Evolutionary conservation across 768 basidiomycete genomes (phyloP).

Genomic region (Suillus sp.): DNA sequence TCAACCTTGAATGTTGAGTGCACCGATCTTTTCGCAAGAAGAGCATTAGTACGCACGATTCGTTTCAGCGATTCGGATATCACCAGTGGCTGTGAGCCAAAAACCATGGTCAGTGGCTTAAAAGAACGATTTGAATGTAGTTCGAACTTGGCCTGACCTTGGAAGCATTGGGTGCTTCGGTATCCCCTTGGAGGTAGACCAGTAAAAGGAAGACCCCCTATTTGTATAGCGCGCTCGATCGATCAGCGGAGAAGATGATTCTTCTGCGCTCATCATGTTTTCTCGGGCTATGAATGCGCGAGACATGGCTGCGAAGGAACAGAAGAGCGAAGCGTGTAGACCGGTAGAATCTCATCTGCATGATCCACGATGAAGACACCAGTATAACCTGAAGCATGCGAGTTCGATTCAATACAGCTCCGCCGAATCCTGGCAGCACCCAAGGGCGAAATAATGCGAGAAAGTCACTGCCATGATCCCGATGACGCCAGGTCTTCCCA

Average conservation of each 20-base stretch:
- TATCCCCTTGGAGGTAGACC: neutral
- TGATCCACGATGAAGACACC: neutral
- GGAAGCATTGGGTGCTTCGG: neutral
- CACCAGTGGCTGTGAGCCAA: neutral
- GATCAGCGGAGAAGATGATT: too few species aligned
- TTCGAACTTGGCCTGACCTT: neutral
- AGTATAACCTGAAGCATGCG: neutral
- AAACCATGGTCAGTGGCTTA: too few species aligned
- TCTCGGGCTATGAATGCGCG: neutral
- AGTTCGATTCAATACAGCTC: neutral
- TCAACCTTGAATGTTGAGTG: neutral
- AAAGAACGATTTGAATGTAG: neutral
- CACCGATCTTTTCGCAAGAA: neutral
- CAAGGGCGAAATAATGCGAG: neutral
- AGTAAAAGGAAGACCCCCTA: neutral
- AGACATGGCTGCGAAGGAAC: neutral
- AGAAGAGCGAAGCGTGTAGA: neutral
- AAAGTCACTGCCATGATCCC: too few species aligned
- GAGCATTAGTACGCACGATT: neutral
- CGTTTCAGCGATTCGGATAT: neutral
- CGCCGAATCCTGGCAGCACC: neutral
- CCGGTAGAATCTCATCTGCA: neutral
- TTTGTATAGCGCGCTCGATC: too few species aligned
- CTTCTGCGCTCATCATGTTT: neutral
- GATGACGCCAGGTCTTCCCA: neutral